Evolutionary conservation across 1,139 yeast species (phyloP).

Genomic region (Debaryomyces singareniensis): DNA sequence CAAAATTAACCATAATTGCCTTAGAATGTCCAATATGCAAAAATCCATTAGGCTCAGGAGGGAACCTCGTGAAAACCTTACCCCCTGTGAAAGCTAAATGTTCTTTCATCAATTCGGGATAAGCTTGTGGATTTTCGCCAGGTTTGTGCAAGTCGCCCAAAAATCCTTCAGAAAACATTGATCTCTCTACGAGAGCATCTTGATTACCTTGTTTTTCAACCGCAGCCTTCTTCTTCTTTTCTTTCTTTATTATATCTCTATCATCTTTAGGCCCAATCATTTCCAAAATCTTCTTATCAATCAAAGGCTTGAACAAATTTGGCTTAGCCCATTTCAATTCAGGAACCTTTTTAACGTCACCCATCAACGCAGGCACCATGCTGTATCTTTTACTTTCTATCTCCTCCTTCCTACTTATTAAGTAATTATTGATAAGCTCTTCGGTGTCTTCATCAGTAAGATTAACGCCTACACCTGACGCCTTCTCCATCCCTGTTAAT

Average conservation of each 20-base stretch:
- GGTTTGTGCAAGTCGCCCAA: conserved; percentile 92
- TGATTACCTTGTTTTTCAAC: conserved; percentile 15
- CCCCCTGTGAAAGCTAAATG: conserved; percentile 78
- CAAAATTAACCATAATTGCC: conserved; percentile 95
- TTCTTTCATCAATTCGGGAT: conserved; percentile 74
- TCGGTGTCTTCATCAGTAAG: conserved; percentile 63
- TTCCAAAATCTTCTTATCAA: conserved; percentile 67
- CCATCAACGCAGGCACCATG: conserved; percentile 67
- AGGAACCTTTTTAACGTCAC: conserved; percentile 67
- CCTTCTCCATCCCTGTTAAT: conserved; percentile 45
- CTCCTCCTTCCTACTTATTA: conserved; percentile 50
- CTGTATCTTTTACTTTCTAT: conserved; percentile 71
- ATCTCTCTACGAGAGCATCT: conserved; percentile 40
- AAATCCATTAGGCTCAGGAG: conserved; percentile 98
- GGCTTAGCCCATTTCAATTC: conserved; percentile 91
- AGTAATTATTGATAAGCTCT: conserved; percentile 50
- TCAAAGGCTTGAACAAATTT: conserved; percentile 73
- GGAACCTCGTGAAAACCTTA: conserved; percentile 86
- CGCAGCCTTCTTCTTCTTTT: conserved; percentile 45
- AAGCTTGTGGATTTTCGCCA: conserved; percentile 89
- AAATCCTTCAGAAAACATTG: conserved; percentile 95
- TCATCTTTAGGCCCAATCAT: conserved; percentile 93
- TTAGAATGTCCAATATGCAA: conserved; percentile 97
- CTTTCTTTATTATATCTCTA: conserved; percentile 79
- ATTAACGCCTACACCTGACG: conserved; percentile 78